Evolutionary conservation across 2,329 filamentous ascomycete genomes (phyloP).

Genomic region (Xylariales sp.): DNA sequence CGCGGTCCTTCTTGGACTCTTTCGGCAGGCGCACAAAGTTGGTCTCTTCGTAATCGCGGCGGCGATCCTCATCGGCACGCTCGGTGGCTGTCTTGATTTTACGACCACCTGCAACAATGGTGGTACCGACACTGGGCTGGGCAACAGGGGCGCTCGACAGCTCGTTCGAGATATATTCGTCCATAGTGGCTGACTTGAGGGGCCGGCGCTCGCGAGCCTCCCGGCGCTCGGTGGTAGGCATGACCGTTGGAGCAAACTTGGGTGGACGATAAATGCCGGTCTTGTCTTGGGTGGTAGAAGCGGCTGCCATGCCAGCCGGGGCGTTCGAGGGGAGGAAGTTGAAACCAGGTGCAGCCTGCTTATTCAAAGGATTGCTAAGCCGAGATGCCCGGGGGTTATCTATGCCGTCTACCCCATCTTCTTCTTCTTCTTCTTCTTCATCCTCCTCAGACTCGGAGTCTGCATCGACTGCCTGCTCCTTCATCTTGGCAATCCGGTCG

Average conservation of each 20-base stretch:
- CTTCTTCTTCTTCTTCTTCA: conserved; percentile 30
- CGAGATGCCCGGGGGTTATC: conserved; percentile 12
- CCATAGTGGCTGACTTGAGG: conserved; percentile 76
- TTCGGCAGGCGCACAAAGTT: conserved; percentile 87
- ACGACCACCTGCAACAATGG: conserved; percentile 74
- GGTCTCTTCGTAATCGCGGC: conserved; percentile 81
- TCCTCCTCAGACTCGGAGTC: conserved; percentile 27
- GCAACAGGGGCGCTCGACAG: conserved; percentile 77
- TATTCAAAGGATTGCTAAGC: conserved; percentile 20
- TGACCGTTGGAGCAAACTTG: conserved; percentile 78
- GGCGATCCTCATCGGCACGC: conserved; percentile 72
- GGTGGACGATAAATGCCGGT: conserved; percentile 85
- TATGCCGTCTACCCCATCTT: conserved; percentile 17
- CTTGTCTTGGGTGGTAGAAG: conserved; percentile 33
- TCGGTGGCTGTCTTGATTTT: conserved; percentile 74
- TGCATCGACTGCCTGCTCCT: conserved; percentile 23
- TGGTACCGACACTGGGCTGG: conserved; percentile 88
- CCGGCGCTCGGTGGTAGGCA: conserved; percentile 65
- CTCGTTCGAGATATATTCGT: conserved; percentile 87
- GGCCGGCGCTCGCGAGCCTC: conserved; percentile 59
- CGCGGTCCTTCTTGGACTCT: conserved; percentile 80
- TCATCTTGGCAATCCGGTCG: conserved; percentile 39
- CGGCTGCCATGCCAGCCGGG: conserved; percentile 24
- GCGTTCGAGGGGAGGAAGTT: conserved; percentile 30
- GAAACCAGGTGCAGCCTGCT: conserved; percentile 31